Evolutionary conservation across 2,329 filamentous ascomycete species (phyloP).

Genomic region (Aspergillus floridensis): DNA sequence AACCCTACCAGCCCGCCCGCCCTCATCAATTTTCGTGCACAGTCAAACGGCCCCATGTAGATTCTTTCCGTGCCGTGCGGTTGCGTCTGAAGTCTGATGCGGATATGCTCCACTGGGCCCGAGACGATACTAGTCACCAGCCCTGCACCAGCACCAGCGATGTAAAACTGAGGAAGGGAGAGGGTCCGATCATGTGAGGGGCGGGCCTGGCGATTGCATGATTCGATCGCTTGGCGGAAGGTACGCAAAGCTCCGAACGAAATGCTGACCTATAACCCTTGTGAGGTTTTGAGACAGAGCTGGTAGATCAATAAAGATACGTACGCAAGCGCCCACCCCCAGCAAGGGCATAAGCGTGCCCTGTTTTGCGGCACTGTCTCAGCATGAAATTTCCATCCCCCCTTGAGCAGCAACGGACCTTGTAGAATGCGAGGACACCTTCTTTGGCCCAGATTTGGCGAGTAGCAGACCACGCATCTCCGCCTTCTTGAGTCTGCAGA

Average conservation of each 20-base stretch:
- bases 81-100: constrained; percentile 89
- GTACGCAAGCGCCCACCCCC: constrained; percentile 87
- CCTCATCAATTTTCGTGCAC: constrained; percentile 71
- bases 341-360: constrained; percentile 87
- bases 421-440: constrained; percentile 89
- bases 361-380: constrained; percentile 41
- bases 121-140: constrained; percentile 82
- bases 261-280: constrained; percentile 59
- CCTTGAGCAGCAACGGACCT: not conserved
- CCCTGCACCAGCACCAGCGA: constrained; percentile 83
- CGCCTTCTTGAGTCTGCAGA: constrained; percentile 79
- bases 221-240: constrained; percentile 76
- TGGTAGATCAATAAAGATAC: not conserved
- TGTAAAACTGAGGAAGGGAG: constrained; percentile 78
- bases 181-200: constrained; percentile 46
- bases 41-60: constrained; percentile 80
- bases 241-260: constrained; percentile 94
- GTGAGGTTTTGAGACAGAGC: not conserved
- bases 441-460: constrained; percentile 78
- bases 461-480: constrained; percentile 70
- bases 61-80: constrained; percentile 73
- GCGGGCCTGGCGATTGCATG: constrained; percentile 54
- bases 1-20: constrained; percentile 68
- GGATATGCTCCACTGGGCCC: constrained; percentile 87
- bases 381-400: not conserved